Base-by-base conservation (phyloP, 768 basidiomycete species). In the Phlegmacium glaucopus region DNA sequence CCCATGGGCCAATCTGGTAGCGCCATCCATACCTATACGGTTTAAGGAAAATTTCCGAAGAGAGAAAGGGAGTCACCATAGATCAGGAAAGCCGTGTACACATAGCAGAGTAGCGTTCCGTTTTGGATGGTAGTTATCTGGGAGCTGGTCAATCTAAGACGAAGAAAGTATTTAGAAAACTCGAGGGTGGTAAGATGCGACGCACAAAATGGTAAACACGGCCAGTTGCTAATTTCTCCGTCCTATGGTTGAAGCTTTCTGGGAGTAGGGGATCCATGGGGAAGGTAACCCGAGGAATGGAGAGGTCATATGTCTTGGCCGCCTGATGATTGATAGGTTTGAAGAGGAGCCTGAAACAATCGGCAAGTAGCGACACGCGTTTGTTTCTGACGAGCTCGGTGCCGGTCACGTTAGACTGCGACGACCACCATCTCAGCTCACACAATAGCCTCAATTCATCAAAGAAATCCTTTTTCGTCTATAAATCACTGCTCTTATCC, bases 11-110 rank as follows among this genome's bases (percentile, higher is more conserved):
- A 48, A 90, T 87, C 61, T 88, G 87, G 60, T 83, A 63, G 45
- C 85, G 72, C 86, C 86, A 90, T 28, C 85, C 85, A 61, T 83
- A 88, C 81, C 82, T 83, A 38, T 4, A 48, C 12, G 40, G 32
- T 13, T 12, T 40, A 22, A 45, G 9, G 9, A 26, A 16, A 13
- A 39, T 18, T 25, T 25, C 10, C 29, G 13, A n/a, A 38, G 34
- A 35, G 26, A 10, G 30, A 6, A 15, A 29, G 35, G 32, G 16
- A 29, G 48, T 51, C 61, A 69, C 75, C 75, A 77, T 22, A 70
- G 61, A 58, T 91, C 90, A 11, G 90, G 89, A 60, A 91, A 90
- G 1, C 90, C 89, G 58, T 92, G 90, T 13, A 90, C 52, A 59
- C 84, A 85, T n/a, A 90, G 71, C 6, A 91, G 52, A 2, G 87